Percentiles rank a stretch among this genome's conserved stretches.
These are phyloP conservation scores for Zizania latifolia DNA, from an alignment of 176 grass and related monocot genomes.

Conservation along the genomic window DNA sequence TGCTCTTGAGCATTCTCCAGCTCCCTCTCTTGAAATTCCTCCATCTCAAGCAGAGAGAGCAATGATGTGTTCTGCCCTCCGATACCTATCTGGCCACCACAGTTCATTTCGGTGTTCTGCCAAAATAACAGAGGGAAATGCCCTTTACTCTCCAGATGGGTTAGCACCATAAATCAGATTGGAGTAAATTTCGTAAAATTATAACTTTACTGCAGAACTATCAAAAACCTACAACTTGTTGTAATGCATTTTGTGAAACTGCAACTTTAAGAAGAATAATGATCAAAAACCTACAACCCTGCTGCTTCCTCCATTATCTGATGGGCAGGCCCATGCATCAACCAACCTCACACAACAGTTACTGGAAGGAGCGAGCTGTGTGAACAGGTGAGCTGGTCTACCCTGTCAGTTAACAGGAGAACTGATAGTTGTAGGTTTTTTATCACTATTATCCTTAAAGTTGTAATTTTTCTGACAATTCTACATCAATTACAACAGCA, in stretches of 20 bases:
- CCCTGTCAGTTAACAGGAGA: neutral
- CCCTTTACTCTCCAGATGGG: constrained; percentile 9
- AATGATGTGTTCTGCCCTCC: constrained; percentile 39
- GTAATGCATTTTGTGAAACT: neutral
- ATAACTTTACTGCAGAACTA: neutral
- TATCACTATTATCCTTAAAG: neutral
- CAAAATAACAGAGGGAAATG: constrained; percentile 23
- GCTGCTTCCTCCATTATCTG: neutral
- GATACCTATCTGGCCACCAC: constrained; percentile 18
- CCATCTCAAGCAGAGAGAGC: constrained; percentile 63
- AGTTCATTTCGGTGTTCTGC: constrained; percentile 33
- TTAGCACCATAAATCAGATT: neutral
- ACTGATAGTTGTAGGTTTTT: neutral
- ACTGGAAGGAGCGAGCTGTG: neutral
- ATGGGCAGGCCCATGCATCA: neutral
- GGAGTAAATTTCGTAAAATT: neutral
- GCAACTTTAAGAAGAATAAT: neutral
- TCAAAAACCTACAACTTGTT: neutral
- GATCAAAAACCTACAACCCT: neutral
- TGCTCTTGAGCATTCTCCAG: constrained; percentile 79
- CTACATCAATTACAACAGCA: neutral
- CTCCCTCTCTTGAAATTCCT: constrained; percentile 76
- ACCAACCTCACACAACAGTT: neutral
- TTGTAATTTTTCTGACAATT: neutral
- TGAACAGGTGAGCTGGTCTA: neutral